A percentile compares a stretch with the other conserved stretches of the same genome.
Conservation (phyloP, 75 land plant genomes). For the Azolla pinnata region DNA sequence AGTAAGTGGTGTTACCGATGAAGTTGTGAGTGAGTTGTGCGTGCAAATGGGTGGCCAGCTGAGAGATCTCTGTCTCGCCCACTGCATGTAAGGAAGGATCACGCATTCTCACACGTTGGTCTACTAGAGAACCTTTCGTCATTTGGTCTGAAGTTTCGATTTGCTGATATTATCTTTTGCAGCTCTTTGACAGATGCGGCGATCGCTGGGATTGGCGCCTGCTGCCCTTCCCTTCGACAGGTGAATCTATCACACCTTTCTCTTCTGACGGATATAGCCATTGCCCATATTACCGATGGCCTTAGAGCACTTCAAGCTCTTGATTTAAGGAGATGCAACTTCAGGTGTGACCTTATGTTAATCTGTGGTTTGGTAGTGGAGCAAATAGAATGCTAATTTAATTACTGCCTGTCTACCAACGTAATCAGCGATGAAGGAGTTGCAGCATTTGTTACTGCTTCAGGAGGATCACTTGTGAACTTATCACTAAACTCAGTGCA, state of each 20-base stretch:
- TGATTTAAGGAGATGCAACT: slow-evolving; percentile 28
- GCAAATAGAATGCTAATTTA: too few relatives aligned
- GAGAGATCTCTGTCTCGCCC: slow-evolving; percentile 39
- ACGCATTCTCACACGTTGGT: too few relatives aligned
- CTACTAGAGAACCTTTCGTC: too few relatives aligned
- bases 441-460: slow-evolving; percentile 52
- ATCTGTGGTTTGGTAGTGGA: slow-evolving; percentile 1
- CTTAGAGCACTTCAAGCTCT: slow-evolving; percentile 36
- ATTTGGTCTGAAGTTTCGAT: too few relatives aligned
- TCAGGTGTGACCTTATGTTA: slow-evolving; percentile 35
- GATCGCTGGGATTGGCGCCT: slow-evolving; percentile 33
- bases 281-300: slow-evolving; percentile 43
- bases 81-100: slow-evolving; percentile 59
- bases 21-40: slow-evolving; percentile 36
- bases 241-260: slow-evolving; percentile 31
- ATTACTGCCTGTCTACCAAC: too few relatives aligned
- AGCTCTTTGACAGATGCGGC: slow-evolving; percentile 52
- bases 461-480: slow-evolving; percentile 36
- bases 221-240: slow-evolving; percentile 29
- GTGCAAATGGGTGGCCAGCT: slow-evolving; percentile 24
- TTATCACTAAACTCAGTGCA: slow-evolving; percentile 48
- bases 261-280: slow-evolving; percentile 43
- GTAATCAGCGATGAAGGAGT: slow-evolving; percentile 60
- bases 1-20: slow-evolving; percentile 33
- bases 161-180: slow-evolving; percentile 22